Conservation (phyloP, 177 flowering plant species). For the Vitis hybrid region DNA sequence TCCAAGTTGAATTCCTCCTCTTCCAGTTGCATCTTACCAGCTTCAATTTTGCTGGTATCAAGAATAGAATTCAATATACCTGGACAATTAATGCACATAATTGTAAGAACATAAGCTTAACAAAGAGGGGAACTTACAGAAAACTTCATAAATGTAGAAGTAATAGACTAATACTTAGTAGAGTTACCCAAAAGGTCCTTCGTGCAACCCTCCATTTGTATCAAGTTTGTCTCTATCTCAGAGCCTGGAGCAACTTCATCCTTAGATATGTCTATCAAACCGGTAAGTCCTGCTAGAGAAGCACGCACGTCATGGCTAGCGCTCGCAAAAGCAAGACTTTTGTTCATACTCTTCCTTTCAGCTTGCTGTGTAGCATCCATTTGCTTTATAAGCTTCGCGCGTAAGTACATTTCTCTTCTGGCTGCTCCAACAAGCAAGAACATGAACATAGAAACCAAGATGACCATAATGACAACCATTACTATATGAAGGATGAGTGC, state of each 20-base stretch:
- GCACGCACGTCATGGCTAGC: slow-evolving; percentile 88
- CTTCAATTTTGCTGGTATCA: slow-evolving; percentile 83
- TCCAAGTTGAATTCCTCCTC: slow-evolving; percentile 65
- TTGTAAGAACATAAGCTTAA: neutral
- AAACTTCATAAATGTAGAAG: neutral
- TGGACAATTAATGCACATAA: slow-evolving; percentile 16
- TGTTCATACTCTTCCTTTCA: slow-evolving; percentile 80
- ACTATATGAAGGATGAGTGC: slow-evolving; percentile 24
- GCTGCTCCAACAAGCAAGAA: slow-evolving; percentile 29
- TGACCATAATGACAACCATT: slow-evolving; percentile 21
- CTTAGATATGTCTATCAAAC: slow-evolving; percentile 45
- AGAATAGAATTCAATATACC: slow-evolving; percentile 75
- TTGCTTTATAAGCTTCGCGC: slow-evolving; percentile 56
- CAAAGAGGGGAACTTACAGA: neutral
- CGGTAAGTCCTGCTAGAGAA: slow-evolving; percentile 54
- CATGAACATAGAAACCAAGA: slow-evolving; percentile 27
- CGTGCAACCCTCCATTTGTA: slow-evolving; percentile 43
- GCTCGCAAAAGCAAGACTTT: slow-evolving; percentile 65
- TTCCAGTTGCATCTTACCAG: slow-evolving; percentile 73
- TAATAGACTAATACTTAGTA: neutral
- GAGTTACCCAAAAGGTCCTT: slow-evolving; percentile 59
- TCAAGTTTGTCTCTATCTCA: slow-evolving; percentile 37
- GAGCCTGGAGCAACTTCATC: slow-evolving; percentile 31
- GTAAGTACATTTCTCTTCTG: slow-evolving; percentile 41
- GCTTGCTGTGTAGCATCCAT: slow-evolving; percentile 82